Conservation (phyloP, 2,329 filamentous ascomycete species). For the Penicillium brevicompactum region DNA sequence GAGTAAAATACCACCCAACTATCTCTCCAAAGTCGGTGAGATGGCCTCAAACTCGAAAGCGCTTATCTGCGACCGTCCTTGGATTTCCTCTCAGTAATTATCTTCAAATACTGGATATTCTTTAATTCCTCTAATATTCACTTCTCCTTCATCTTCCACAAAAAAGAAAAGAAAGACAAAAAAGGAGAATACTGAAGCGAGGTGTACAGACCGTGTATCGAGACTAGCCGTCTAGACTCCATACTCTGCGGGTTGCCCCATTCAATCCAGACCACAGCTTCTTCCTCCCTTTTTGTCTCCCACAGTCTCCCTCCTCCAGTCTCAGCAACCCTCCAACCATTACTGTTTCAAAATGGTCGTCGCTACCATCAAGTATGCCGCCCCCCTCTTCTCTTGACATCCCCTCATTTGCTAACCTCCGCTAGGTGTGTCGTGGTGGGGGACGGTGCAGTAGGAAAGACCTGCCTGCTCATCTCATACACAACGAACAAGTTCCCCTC, state of each 20-base stretch:
- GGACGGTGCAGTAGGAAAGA: constrained; percentile 99
- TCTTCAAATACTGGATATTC: too few species aligned
- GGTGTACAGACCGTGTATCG: constrained; percentile 11
- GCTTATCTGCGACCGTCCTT: too few species aligned
- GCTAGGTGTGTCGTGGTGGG: constrained; percentile 95
- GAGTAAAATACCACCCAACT: too few species aligned
- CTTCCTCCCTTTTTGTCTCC: constrained; percentile 31
- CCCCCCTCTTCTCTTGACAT: not conserved
- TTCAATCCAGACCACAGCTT: constrained; percentile 31
- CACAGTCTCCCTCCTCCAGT: constrained; percentile 18
- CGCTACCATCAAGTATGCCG: constrained; percentile 64
- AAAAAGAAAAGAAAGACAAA: not conserved
- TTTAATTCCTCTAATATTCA: too few species aligned
- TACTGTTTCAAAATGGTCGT: constrained; percentile 55
- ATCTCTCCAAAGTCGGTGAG: too few species aligned
- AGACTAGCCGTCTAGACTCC: constrained; percentile 24
- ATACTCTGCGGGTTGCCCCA: constrained; percentile 25
- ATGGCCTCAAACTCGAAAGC: too few species aligned
- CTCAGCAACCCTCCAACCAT: constrained; percentile 6
- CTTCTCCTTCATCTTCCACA: not conserved
- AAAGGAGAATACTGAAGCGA: not conserved
- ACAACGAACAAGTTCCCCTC: constrained; percentile 99
- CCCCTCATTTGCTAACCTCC: constrained; percentile 14
- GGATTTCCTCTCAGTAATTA: too few species aligned
- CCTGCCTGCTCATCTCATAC: constrained; percentile 97